Conservation (phyloP, 371 early-diverging fungal genomes). For the Syncephalastrum sp. region DNA sequence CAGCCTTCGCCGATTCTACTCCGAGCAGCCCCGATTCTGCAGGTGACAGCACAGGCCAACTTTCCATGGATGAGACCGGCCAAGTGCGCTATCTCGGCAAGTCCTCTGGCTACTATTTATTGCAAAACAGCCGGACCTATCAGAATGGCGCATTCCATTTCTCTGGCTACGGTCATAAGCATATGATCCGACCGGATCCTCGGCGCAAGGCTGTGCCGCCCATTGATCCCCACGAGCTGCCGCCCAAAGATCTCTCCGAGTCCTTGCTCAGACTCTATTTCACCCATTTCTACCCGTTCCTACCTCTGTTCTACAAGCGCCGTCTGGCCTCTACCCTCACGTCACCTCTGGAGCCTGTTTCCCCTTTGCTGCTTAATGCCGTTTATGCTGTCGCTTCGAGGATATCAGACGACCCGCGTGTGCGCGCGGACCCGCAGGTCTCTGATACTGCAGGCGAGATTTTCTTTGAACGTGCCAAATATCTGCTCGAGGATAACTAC, state of each 20-base stretch:
- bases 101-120: constrained; percentile 45
- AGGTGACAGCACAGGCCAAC: constrained; percentile 35
- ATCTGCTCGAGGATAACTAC: constrained; percentile 52
- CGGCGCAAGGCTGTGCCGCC: constrained; percentile 6
- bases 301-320: constrained; percentile 53
- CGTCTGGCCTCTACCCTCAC: constrained; percentile 18
- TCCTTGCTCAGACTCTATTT: constrained; percentile 56
- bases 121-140: constrained; percentile 43
- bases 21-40: constrained; percentile 21
- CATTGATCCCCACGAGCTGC: constrained; percentile 33
- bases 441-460: constrained; percentile 41
- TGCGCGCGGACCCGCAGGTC: constrained; percentile 27
- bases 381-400: constrained; percentile 52
- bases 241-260: constrained; percentile 53
- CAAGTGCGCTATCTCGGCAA: constrained; percentile 46
- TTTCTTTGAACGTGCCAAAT: constrained; percentile 49
- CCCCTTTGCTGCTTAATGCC: constrained; percentile 50
- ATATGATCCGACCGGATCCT: constrained; percentile 5
- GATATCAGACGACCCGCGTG: constrained; percentile 35
- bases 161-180: constrained; percentile 27
- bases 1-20: constrained; percentile 1
- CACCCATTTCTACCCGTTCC: constrained; percentile 49
- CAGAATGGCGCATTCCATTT: constrained; percentile 49
- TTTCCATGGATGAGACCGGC: constrained; percentile 50
- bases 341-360: constrained; percentile 17